Percentiles rank a stretch among this genome's conserved stretches.
Conservation (phyloP, 208 protist species). For the Leishmania lainsoni region DNA sequence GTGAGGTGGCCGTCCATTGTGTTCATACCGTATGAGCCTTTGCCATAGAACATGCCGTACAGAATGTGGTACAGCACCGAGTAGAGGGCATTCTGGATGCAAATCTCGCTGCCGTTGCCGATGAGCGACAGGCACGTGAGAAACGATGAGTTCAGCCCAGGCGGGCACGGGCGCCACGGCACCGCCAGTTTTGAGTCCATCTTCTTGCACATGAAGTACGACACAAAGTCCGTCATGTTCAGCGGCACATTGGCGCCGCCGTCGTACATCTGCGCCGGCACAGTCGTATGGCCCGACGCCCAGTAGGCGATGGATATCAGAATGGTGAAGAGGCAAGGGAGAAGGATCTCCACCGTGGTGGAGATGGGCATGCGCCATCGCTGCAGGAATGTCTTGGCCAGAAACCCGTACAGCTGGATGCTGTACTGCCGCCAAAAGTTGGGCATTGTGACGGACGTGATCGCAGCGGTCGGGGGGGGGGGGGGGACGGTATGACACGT, state of each 20-base stretch:
- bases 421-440: slow-evolving; percentile 34
- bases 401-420: slow-evolving; percentile 67
- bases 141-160: neutral
- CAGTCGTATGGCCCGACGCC: slow-evolving; percentile 28
- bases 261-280: slow-evolving; percentile 37
- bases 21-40: slow-evolving; percentile 33
- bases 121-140: slow-evolving; percentile 38
- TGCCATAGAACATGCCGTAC: slow-evolving; percentile 47
- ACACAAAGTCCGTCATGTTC: slow-evolving; percentile 31
- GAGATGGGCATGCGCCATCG: slow-evolving; percentile 52
- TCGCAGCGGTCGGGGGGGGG: neutral
- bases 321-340: slow-evolving; percentile 68
- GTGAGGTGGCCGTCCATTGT: slow-evolving; percentile 62
- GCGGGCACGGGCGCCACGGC: slow-evolving; percentile 29
- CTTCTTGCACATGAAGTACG: slow-evolving; percentile 28
- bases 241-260: slow-evolving; percentile 6
- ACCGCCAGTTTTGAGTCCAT: slow-evolving; percentile 16
- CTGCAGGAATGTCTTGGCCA: slow-evolving; percentile 71
- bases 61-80: slow-evolving; percentile 28
- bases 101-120: slow-evolving; percentile 37
- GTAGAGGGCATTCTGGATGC: slow-evolving; percentile 17
- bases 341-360: slow-evolving; percentile 62
- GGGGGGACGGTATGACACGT: neutral
- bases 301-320: slow-evolving; percentile 65
- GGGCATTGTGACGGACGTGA: neutral